These are phyloP conservation scores for Penicillium hesseltinei DNA, from an alignment of 2,329 filamentous ascomycete genomes.

Conservation along the genomic window DNA sequence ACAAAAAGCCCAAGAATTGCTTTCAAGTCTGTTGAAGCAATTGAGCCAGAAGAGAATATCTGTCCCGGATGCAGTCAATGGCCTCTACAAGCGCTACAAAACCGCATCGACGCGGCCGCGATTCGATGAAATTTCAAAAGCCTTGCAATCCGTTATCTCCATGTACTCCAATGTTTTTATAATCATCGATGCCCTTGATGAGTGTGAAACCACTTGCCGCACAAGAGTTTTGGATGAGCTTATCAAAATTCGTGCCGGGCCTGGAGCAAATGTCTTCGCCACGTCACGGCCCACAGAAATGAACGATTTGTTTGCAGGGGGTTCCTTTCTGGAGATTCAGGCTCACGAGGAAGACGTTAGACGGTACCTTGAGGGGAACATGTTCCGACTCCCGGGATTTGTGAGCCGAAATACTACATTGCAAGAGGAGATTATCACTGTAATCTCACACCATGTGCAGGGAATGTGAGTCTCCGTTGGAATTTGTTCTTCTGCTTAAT, in stretches of 20 bases:
- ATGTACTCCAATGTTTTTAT: conserved; percentile 25
- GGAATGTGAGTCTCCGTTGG: conserved; percentile 34
- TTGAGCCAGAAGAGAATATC: conserved; percentile 25
- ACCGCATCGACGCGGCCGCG: conserved; percentile 23
- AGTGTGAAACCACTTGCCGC: conserved; percentile 17
- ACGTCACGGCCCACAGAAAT: conserved; percentile 35
- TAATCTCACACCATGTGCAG: conserved; percentile 26
- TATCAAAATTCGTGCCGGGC: conserved; percentile 19
- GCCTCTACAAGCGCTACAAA: conserved; percentile 27
- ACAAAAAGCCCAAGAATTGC: conserved; percentile 36
- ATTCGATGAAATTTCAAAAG: conserved; percentile 20
- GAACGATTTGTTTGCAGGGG: conserved; percentile 15
- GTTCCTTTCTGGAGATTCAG: conserved; percentile 30
- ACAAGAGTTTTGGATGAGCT: conserved; percentile 17
- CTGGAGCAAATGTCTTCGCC: conserved; percentile 28
- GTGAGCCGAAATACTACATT: conserved; percentile 15
- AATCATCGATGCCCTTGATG: conserved; percentile 36
- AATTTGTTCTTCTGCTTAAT: no score
- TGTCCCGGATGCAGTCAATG: conserved; percentile 28
- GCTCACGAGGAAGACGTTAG: conserved; percentile 34
- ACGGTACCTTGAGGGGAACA: conserved; percentile 29
- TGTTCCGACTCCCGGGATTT: conserved; percentile 19
- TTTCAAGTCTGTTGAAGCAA: conserved; percentile 42
- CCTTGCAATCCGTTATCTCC: conserved; percentile 16
- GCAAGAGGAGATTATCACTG: conserved; percentile 20